Conservation (phyloP, 306 rosid species). For the Cucumis cinereus region DNA sequence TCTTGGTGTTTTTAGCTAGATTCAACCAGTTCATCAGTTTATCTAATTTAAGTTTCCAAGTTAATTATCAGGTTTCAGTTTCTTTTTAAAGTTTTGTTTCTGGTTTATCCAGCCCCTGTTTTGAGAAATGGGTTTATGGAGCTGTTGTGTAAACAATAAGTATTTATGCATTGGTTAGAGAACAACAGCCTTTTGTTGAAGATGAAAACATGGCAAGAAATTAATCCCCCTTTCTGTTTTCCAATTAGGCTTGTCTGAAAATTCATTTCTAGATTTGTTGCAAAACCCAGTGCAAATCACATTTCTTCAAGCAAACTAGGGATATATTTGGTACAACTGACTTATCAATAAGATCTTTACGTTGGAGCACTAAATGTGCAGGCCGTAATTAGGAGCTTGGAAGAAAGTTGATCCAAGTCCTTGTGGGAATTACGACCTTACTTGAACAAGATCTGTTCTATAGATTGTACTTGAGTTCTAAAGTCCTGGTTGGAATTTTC, state of each 20-base stretch:
- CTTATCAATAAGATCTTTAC: background rate
- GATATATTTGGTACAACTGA: background rate
- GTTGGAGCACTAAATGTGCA: background rate
- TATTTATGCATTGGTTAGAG: background rate
- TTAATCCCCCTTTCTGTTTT: background rate
- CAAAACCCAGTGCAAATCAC: background rate
- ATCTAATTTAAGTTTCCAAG: background rate
- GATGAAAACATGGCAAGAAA: background rate
- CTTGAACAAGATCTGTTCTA: too few relatives aligned
- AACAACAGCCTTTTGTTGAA: background rate
- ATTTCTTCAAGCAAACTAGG: background rate
- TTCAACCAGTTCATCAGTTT: background rate
- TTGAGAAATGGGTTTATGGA: background rate
- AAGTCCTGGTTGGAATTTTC: background rate
- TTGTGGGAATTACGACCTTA: background rate
- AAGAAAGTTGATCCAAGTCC: background rate
- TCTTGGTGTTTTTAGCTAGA: background rate
- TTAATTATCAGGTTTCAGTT: background rate
- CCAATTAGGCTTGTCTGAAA: background rate
- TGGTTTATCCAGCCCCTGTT: background rate
- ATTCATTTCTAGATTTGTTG: background rate
- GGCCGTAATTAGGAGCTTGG: background rate
- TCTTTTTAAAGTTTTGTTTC: background rate
- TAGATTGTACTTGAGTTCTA: too few relatives aligned
- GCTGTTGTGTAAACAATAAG: background rate